phyloP scores from a whole-genome alignment of 73 alveolate species.

The Paramecium caudatum region DNA sequence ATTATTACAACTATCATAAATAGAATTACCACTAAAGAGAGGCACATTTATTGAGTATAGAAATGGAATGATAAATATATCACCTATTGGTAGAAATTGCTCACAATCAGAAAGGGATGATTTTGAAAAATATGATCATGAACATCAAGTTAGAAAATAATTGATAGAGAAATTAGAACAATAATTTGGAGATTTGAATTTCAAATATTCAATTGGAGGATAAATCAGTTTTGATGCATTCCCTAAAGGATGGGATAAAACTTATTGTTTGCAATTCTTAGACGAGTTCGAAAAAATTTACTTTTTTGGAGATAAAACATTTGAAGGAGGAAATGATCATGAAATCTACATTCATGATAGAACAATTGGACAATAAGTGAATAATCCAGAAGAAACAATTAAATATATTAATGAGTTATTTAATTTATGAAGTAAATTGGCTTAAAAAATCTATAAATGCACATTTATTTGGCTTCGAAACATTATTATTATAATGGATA shows the following conservation, averaged over 20 bases:
- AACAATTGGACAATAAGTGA: constrained; percentile 91
- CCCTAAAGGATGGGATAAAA: constrained; percentile 98
- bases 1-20: constrained; percentile 89
- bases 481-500: neutral
- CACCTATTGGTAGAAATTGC: constrained; percentile 98
- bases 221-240: constrained; percentile 96
- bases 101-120: constrained; percentile 94
- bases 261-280: constrained; percentile 91
- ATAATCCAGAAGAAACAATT: constrained; percentile 92
- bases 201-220: constrained; percentile 97
- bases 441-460: constrained; percentile 16
- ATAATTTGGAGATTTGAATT: constrained; percentile 82
- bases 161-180: constrained; percentile 85
- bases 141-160: constrained; percentile 84
- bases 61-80: constrained; percentile 94
- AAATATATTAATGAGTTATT: constrained; percentile 80
- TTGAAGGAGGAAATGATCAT: constrained; percentile 97
- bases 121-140: constrained; percentile 90
- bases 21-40: constrained; percentile 96
- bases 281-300: constrained; percentile 91
- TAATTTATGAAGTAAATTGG: too few species aligned
- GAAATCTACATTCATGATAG: constrained; percentile 91
- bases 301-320: constrained; percentile 96
- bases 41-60: constrained; percentile 98
- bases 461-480: neutral